Conservation (phyloP, 1,284 basidiomycete genomes). For the Athelia sp. region DNA sequence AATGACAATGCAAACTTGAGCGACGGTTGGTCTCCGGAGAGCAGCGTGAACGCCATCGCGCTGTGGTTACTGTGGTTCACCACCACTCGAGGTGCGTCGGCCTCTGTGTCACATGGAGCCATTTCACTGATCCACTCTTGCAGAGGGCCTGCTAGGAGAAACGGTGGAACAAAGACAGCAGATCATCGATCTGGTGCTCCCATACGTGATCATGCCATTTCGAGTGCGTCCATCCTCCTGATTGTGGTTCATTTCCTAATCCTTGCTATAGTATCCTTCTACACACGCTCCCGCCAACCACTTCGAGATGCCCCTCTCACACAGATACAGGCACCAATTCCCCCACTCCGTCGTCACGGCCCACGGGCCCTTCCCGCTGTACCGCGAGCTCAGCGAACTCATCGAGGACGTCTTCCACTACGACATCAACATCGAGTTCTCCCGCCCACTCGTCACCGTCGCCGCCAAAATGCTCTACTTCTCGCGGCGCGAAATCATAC, state of each 20-base stretch:
- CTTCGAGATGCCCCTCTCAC: conserved; percentile 34
- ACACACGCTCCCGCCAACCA: conserved; percentile 58
- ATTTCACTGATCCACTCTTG: conserved; percentile 1
- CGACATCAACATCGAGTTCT: conserved; percentile 30
- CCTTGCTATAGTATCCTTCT: conserved; percentile 35
- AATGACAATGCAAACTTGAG: conserved; percentile 29
- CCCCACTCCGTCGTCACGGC: conserved; percentile 39
- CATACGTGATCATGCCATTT: conserved; percentile 49
- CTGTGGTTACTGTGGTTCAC: conserved; percentile 66
- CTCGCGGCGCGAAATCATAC: conserved; percentile 45
- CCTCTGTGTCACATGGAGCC: background rate
- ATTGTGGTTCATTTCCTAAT: no score
- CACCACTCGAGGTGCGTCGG: conserved; percentile 37
- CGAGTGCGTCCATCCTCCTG: conserved; percentile 14
- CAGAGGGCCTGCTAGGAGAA: conserved; percentile 46
- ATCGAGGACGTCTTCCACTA: conserved; percentile 21
- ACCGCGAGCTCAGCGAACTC: conserved; percentile 31
- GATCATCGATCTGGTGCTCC: conserved; percentile 47
- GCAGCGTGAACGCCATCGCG: conserved; percentile 39
- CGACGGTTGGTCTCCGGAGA: conserved; percentile 56
- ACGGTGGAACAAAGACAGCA: conserved; percentile 31
- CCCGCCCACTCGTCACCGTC: conserved; percentile 44
- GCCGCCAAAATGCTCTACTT: conserved; percentile 64
- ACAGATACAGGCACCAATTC: conserved; percentile 11
- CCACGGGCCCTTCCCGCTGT: conserved; percentile 54